Percentiles rank a stretch among this genome's conserved stretches.
Conservation (phyloP, 2,329 filamentous ascomycete genomes). For the Ascochyta koolunga region DNA sequence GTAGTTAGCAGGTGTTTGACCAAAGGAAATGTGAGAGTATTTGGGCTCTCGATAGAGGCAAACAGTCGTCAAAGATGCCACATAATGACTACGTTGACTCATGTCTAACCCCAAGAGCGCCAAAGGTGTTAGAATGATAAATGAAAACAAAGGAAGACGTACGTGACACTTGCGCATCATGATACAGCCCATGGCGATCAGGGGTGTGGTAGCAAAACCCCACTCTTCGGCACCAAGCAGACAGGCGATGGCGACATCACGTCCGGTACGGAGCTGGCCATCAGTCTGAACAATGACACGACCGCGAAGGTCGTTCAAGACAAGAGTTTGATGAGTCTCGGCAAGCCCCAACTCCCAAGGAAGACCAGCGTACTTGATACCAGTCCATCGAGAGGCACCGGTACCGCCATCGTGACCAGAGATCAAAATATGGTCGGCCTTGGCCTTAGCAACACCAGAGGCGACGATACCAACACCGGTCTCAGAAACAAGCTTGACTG, state of each 20-base stretch:
- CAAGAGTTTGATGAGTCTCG: slow-evolving; percentile 94
- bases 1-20: too few relatives aligned
- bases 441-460: slow-evolving; percentile 95
- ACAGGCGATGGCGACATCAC: slow-evolving; percentile 93
- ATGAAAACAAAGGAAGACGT: too few relatives aligned
- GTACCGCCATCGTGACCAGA: slow-evolving; percentile 97
- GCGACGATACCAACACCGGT: slow-evolving; percentile 97
- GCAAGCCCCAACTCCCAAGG: slow-evolving; percentile 97
- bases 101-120: too few relatives aligned
- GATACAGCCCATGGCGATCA: slow-evolving; percentile 96
- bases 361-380: slow-evolving; percentile 97
- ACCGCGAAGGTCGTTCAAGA: slow-evolving; percentile 92
- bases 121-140: too few relatives aligned
- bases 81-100: too few relatives aligned
- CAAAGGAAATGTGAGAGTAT: too few relatives aligned
- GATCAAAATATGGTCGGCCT: slow-evolving; percentile 95
- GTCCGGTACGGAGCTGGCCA: slow-evolving; percentile 88
- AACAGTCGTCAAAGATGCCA: too few relatives aligned
- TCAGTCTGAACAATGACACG: slow-evolving; percentile 97
- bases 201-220: slow-evolving; percentile 91
- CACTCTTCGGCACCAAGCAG: slow-evolving; percentile 97
- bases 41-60: too few relatives aligned
- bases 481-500: slow-evolving; percentile 96
- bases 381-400: slow-evolving; percentile 95
- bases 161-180: slow-evolving; percentile 83